phyloP scores from a whole-genome alignment of 1,139 yeast genomes.

The Candida buenavistaensis region DNA sequence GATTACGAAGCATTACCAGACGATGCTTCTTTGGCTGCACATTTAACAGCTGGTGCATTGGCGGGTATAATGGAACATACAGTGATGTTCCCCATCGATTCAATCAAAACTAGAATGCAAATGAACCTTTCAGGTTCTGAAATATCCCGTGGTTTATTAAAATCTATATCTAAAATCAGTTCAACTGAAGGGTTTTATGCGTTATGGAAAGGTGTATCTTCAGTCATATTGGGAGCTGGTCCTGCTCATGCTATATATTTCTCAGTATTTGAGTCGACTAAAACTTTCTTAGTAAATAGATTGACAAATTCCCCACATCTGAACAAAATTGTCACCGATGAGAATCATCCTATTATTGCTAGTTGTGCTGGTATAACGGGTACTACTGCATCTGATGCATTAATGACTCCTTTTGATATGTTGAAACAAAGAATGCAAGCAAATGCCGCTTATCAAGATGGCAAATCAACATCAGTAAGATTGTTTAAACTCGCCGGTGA shows the following conservation, averaged over 20 bases:
- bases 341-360: constrained; percentile 78
- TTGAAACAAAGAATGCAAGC: constrained; percentile 73
- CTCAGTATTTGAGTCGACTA: constrained; percentile 89
- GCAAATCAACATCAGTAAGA: constrained; percentile 22
- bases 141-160: constrained; percentile 44
- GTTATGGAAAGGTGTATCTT: constrained; percentile 92
- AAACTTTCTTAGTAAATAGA: constrained; percentile 53
- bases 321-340: constrained; percentile 52
- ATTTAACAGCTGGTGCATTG: constrained; percentile 89
- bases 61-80: constrained; percentile 99
- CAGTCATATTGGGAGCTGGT: constrained; percentile 97
- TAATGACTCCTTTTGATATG: constrained; percentile 98
- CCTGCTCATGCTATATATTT: constrained; percentile 99
- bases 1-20: constrained; percentile 94
- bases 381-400: constrained; percentile 88
- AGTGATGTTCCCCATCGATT: constrained; percentile 95
- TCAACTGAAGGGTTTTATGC: constrained; percentile 90
- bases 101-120: constrained; percentile 95
- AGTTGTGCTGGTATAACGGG: constrained; percentile 93
- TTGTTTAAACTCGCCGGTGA: constrained; percentile 39
- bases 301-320: constrained; percentile 33
- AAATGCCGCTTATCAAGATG: constrained; percentile 14
- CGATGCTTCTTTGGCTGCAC: constrained; percentile 79
- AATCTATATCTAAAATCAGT: constrained; percentile 71
- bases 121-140: constrained; percentile 48